These are phyloP conservation scores for Colletotrichum musae DNA, from an alignment of 2,329 filamentous ascomycete genomes.

Conservation along the genomic window DNA sequence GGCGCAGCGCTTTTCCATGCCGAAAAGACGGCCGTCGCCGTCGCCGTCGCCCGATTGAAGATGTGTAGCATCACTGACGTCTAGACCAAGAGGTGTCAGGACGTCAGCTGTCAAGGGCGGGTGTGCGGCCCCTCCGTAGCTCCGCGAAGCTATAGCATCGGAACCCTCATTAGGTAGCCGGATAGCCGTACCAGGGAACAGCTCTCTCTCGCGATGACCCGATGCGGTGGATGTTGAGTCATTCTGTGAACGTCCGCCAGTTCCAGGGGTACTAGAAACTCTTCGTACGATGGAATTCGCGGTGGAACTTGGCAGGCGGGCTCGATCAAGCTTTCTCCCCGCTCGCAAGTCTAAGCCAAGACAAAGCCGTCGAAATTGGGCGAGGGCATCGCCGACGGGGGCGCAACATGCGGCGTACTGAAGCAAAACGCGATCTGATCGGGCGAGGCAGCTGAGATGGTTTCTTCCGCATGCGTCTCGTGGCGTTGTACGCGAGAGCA, in stretches of 20 bases:
- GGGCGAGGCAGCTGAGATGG: not conserved
- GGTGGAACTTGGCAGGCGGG: not conserved
- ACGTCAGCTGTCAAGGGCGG: constrained; percentile 7
- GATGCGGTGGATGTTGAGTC: constrained; percentile 4
- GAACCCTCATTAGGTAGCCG: constrained; percentile 2
- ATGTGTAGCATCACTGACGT: not conserved
- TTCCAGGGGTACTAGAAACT: not conserved
- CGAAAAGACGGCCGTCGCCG: not conserved
- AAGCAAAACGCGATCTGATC: not conserved
- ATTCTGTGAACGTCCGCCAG: not conserved
- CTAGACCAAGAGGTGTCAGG: constrained; percentile 3
- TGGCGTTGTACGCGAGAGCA: not conserved
- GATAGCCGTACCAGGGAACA: not conserved
- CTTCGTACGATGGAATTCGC: not conserved
- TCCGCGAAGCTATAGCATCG: not conserved
- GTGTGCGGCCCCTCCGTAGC: not conserved
- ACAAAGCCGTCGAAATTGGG: not conserved
- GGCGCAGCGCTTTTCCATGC: not conserved
- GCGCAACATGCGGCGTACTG: not conserved
- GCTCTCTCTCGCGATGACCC: constrained; percentile 10
- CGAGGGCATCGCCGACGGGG: constrained; percentile 7
- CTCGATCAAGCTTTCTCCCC: constrained; percentile 4
- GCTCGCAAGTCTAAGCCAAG: not conserved
- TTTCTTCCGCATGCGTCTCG: constrained; percentile 20
- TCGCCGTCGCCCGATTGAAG: not conserved